Percentiles rank a stretch among this genome's conserved stretches.
These are phyloP conservation scores for Aspergillus pseudoglaucus DNA, from an alignment of 2,329 filamentous ascomycete genomes.

Conservation along the genomic window DNA sequence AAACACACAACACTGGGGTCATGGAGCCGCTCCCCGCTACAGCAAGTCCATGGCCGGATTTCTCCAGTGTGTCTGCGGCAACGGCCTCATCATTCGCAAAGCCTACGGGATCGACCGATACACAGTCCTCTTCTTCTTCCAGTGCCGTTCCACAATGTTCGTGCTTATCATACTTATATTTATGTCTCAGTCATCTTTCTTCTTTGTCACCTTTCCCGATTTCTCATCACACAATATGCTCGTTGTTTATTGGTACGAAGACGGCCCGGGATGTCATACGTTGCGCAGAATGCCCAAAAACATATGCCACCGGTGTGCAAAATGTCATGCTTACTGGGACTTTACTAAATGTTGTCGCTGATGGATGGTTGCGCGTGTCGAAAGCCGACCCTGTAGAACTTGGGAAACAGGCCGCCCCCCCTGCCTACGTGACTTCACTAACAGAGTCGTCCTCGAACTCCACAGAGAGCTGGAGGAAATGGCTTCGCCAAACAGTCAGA, in stretches of 20 bases:
- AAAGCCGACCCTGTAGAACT: conserved; percentile 31
- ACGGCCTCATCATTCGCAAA: conserved; percentile 21
- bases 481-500: conserved; percentile 33
- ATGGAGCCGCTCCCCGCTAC: conserved; percentile 22
- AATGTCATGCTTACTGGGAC: conserved; percentile 44
- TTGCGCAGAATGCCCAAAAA: conserved; percentile 36
- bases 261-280: conserved; percentile 38
- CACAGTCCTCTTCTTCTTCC: conserved; percentile 15
- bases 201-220: conserved; percentile 38
- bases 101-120: conserved; percentile 15
- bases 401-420: conserved; percentile 27
- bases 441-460: conserved; percentile 20
- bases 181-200: conserved; percentile 38
- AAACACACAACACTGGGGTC: conserved; percentile 15
- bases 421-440: conserved; percentile 22
- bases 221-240: conserved; percentile 37
- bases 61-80: conserved; percentile 30
- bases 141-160: conserved; percentile 25
- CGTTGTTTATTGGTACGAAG: conserved; percentile 36
- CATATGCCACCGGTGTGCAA: conserved; percentile 37
- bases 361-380: conserved; percentile 38
- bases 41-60: conserved; percentile 36
- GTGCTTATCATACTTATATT: conserved; percentile 38
- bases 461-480: conserved; percentile 28
- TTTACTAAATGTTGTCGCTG: conserved; percentile 38